phyloP scores from a whole-genome alignment of 2,329 filamentous ascomycete genomes.

The Domatiomyces globalis region DNA sequence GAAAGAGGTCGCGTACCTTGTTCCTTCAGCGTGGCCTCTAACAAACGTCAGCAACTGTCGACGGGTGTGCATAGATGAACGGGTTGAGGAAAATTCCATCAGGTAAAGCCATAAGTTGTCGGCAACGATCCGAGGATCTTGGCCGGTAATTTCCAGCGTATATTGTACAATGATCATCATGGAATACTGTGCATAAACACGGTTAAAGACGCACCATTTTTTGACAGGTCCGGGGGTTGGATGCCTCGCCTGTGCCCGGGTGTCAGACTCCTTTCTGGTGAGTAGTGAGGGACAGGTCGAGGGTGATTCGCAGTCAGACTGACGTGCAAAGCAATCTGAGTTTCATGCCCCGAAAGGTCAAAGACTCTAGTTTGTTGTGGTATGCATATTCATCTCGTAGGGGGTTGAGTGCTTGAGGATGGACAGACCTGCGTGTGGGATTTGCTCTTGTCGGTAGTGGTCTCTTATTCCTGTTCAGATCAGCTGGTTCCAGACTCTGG shows the following conservation, averaged over 20 bases:
- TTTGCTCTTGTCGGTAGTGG: background rate
- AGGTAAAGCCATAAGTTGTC: slow-evolving; percentile 80
- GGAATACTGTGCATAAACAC: slow-evolving; percentile 20
- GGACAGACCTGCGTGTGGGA: background rate
- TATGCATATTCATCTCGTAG: slow-evolving; percentile 16
- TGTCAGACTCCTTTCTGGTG: slow-evolving; percentile 14
- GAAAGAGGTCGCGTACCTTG: background rate
- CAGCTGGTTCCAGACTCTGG: background rate
- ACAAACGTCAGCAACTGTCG: slow-evolving; percentile 3
- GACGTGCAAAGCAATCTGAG: slow-evolving; percentile 65
- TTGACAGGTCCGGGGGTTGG: slow-evolving; percentile 15
- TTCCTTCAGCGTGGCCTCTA: background rate
- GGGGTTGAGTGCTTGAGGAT: background rate
- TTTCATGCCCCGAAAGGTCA: slow-evolving; percentile 77
- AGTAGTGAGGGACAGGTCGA: background rate
- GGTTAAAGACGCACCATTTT: slow-evolving; percentile 2
- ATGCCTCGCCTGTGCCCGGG: slow-evolving; percentile 10
- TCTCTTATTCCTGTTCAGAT: background rate
- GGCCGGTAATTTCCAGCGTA: slow-evolving; percentile 96
- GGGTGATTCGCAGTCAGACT: slow-evolving; percentile 52
- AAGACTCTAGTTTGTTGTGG: slow-evolving; percentile 77
- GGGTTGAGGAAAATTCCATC: slow-evolving; percentile 33
- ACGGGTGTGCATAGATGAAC: background rate
- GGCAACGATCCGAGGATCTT: slow-evolving; percentile 57
- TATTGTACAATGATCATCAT: slow-evolving; percentile 49